phyloP scores from a whole-genome alignment of 495 filamentous ascomycete species.

The Halenospora varia region DNA sequence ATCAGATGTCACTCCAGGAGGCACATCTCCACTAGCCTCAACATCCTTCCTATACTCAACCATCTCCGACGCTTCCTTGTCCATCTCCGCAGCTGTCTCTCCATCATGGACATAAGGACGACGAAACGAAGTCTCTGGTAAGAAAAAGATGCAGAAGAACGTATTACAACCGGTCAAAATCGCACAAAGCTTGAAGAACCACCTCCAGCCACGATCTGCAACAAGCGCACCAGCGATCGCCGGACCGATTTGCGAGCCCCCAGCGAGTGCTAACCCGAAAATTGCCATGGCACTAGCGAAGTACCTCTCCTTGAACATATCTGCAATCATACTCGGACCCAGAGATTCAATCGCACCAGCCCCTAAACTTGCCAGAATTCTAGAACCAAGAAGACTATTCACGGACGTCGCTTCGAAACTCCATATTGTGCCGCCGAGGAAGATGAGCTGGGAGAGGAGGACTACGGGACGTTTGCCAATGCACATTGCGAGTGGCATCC shows the following conservation, averaged over 20 bases:
- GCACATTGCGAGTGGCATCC: slow-evolving; percentile 59
- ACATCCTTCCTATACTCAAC: slow-evolving; percentile 5
- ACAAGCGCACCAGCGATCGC: slow-evolving; percentile 15
- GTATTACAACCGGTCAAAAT: slow-evolving; percentile 48
- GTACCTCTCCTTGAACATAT: slow-evolving; percentile 36
- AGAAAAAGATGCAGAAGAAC: slow-evolving; percentile 40
- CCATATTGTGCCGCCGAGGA: slow-evolving; percentile 58
- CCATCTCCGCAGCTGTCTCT: slow-evolving; percentile 26
- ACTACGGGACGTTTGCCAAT: slow-evolving; percentile 63
- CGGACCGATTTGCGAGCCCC: slow-evolving; percentile 23
- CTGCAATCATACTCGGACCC: slow-evolving; percentile 36
- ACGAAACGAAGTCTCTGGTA: slow-evolving; percentile 49
- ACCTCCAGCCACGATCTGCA: slow-evolving; percentile 43
- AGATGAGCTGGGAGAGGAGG: slow-evolving; percentile 49
- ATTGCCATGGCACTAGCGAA: slow-evolving; percentile 39
- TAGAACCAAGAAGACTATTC: slow-evolving; percentile 45
- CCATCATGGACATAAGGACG: slow-evolving; percentile 30
- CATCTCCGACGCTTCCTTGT: slow-evolving; percentile 23
- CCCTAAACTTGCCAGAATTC: slow-evolving; percentile 39
- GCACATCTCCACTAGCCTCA: slow-evolving; percentile 19
- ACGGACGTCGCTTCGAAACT: slow-evolving; percentile 48
- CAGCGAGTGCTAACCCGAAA: slow-evolving; percentile 35
- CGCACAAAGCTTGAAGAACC: slow-evolving; percentile 51
- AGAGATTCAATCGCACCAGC: slow-evolving; percentile 34
- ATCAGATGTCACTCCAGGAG: not conserved